Base-by-base conservation (phyloP, 768 basidiomycete species). In the button mushroom (Agaricus bisporus) region DNA sequence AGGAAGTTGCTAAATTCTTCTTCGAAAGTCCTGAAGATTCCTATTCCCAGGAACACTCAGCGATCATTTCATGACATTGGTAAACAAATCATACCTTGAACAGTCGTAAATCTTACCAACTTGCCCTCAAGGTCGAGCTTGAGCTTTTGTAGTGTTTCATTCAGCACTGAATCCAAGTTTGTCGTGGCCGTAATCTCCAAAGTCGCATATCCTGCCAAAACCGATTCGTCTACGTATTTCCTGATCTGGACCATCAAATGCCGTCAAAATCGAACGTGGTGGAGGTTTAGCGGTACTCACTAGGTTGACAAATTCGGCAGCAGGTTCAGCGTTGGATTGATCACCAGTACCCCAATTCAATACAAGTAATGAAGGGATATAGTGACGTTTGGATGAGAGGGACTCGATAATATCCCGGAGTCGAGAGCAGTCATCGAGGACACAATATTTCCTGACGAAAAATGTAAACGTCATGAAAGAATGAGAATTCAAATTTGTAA, bases 371-470 rank as follows among this genome's bases (percentile, higher is more conserved):
- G 81, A 79, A 12, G 88, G 86, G 15, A 77, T 62, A 58, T 83
- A 90, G 65, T 80, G 79, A 17, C 79, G 78, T 45, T 76, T 71
- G 1, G 68, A 56, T 1, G 83, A 82, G 17, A 88, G 67, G 0
- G 70, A 63, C 47, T 79, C 70, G 26, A 88, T 63, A 17, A 88
- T 70, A 54, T 88, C 83, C 32, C 86, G 78, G 18, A 91, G 67
- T 20, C 88, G 81, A 26, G 81, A 68, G 59, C 85, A 87, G 62
- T 91, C 88, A 56, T 87, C 87, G 26, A 90, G 67, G 37, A 83
- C 68, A 5, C 81, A 81, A 62, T 83, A 88, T 72, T 87, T 85
- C 60, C 85, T 88, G 59, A 5, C 26, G 32, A 35, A 0, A 36
- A 47, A 18, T 17, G 22, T 22, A 3, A 37, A 51, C 47, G 58